phyloP scores from a whole-genome alignment of 1,139 yeast species.

The Lizanozyma gosingica region DNA sequence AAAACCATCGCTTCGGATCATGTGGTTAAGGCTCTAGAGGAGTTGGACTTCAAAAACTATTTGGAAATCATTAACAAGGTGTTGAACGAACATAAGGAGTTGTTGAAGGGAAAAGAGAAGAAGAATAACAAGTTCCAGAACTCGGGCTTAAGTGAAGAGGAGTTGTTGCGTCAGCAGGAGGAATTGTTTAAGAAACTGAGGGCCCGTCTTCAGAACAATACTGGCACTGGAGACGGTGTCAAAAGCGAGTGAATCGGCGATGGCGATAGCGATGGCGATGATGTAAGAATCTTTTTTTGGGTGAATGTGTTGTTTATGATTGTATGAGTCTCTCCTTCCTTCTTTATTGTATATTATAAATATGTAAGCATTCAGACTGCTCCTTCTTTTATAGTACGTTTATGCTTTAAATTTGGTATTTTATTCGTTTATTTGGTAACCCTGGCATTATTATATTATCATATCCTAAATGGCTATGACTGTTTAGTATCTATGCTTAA shows the following conservation, averaged over 20 bases:
- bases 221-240: conserved; percentile 5
- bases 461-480: no score
- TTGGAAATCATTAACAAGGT: conserved; percentile 77
- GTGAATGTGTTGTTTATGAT: no score
- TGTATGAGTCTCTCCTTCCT: no score
- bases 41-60: conserved; percentile 80
- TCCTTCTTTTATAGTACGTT: no score
- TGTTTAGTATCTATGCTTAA: conserved; percentile 13
- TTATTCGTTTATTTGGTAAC: no score
- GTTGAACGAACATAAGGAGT: conserved; percentile 78
- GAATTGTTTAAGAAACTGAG: conserved; percentile 85
- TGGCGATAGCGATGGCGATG: conserved; percentile 1
- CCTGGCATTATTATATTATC: no score
- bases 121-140: conserved; percentile 90
- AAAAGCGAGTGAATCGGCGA: conserved; percentile 2
- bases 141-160: conserved; percentile 88
- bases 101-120: conserved; percentile 80
- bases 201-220: conserved; percentile 48
- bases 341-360: neutral
- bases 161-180: conserved; percentile 83
- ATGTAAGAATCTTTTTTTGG: no score
- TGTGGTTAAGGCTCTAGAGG: conserved; percentile 82
- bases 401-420: no score
- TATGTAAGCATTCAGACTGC: no score
- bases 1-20: conserved; percentile 97